Base-by-base conservation (phyloP, 441 rosid species). In the Kokia cookei region DNA sequence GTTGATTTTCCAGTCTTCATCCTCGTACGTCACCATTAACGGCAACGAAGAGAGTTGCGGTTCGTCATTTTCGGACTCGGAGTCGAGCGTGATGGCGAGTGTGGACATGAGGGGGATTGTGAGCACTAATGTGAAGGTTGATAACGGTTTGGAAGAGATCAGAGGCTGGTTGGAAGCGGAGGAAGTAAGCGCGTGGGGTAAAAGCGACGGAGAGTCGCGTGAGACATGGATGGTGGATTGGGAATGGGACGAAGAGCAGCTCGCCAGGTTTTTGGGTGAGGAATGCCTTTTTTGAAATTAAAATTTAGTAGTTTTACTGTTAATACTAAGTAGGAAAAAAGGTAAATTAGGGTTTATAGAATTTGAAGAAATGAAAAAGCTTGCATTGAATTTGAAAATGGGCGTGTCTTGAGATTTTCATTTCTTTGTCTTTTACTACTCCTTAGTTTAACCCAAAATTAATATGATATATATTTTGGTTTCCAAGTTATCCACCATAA, bases 1-100 rank as follows among this genome's bases (percentile, higher is more conserved):
- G 29, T 8, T 81, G 71, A 37, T 82, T 4, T 78, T 82, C 54
- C 87, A 83, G 75, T 78, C 86, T 3, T 86, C 82, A 1, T 82
- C 82, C 7, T 79, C 86, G 3, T 84, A 77, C 72, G 45, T 86
- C 37, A 86, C 90, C 53, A 86, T 86, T 57, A 84, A 86, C 81
- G 85, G 87, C 45, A 84, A 86, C 77, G 90, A 86, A 66, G 90
- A 86, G 83, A 86, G 77, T 65, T 86, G 90, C 73, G 90, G 88
- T 0, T 82, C 89, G 6, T 86, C 89, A 7, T 86, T 81, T 69
- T 86, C 87, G 14, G 87, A 82, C 57, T 76, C 71, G 48, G 89
- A 84, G 61, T 81, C 81, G 2, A 80, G 87, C n/a, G 77, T 84
- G 43, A 86, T 86, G 89, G 87, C 82, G 12, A 84, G 87, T 42